Evolutionary conservation across 2,329 filamentous ascomycete genomes (phyloP).

Genomic region (Acrocalymma vagum): DNA sequence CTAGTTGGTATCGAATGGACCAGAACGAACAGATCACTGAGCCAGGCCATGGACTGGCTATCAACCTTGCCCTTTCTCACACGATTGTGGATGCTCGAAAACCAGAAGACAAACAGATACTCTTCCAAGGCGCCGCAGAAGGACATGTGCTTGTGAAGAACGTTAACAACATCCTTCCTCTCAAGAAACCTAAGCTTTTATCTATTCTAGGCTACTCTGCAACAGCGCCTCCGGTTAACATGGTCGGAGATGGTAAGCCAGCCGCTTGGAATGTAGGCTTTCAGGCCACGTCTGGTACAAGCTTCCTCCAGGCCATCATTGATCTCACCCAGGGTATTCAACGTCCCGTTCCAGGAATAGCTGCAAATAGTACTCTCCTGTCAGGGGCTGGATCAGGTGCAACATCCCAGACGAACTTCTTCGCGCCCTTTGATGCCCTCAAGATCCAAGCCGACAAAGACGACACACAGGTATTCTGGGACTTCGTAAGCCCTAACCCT

Average conservation of each 20-base stretch:
- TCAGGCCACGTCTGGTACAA: no score
- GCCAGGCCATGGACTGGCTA: conserved; percentile 36
- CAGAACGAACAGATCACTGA: neutral
- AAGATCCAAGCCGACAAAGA: conserved; percentile 45
- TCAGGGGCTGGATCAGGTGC: conserved; percentile 73
- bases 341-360: conserved; percentile 77
- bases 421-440: conserved; percentile 54
- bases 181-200: conserved; percentile 59
- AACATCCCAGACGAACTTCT: conserved; percentile 54
- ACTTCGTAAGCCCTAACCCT: conserved; percentile 46
- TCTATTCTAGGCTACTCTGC: conserved; percentile 60
- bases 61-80: conserved; percentile 53
- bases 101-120: conserved; percentile 52
- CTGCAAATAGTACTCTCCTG: conserved; percentile 68
- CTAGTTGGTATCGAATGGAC: conserved; percentile 66
- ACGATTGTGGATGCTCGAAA: conserved; percentile 50
- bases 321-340: conserved; percentile 77
- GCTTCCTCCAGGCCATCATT: no score
- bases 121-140: conserved; percentile 53
- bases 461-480: conserved; percentile 48
- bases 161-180: conserved; percentile 54
- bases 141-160: conserved; percentile 59
- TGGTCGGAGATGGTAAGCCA: no score
- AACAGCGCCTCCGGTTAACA: no score
- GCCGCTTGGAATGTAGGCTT: no score